phyloP scores from a whole-genome alignment of 306 rosid genomes.

The Cicer yamashitae region DNA sequence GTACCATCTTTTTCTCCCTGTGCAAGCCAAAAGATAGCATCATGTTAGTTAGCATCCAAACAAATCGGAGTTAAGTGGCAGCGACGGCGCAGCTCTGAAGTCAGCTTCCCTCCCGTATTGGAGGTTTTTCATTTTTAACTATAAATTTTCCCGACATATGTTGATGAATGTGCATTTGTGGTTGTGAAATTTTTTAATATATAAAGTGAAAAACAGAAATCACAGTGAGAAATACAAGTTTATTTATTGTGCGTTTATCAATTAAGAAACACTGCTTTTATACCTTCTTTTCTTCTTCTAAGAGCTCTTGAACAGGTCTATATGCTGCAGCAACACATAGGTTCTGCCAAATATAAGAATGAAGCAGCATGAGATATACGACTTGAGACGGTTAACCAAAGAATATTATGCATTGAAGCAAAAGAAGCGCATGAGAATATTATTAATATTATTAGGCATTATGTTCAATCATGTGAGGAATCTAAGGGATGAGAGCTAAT shows the following conservation, averaged over 20 bases:
- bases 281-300: conserved; percentile 83
- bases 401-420: conserved; percentile 22
- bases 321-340: conserved; percentile 96
- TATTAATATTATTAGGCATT: conserved; percentile 9
- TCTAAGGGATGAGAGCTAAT: neutral
- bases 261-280: neutral
- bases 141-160: neutral
- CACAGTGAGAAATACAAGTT: neutral
- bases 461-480: conserved; percentile 7
- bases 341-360: conserved; percentile 64
- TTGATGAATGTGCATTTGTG: neutral
- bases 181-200: neutral
- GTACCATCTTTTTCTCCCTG: conserved; percentile 54
- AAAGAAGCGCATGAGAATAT: conserved; percentile 19
- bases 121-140: neutral
- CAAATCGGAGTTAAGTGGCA: neutral
- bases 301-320: conserved; percentile 92
- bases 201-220: neutral
- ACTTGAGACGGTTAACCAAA: neutral
- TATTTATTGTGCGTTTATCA: neutral
- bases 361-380: conserved; percentile 30
- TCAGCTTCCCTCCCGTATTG: neutral
- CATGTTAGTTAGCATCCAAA: conserved; percentile 24
- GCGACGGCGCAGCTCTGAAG: neutral
- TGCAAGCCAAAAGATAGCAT: conserved; percentile 31